A percentile compares a stretch with the other conserved stretches of the same genome.
Evolutionary conservation across 2,329 filamentous ascomycete genomes (phyloP).

Genomic region (Catunica adiposa): DNA sequence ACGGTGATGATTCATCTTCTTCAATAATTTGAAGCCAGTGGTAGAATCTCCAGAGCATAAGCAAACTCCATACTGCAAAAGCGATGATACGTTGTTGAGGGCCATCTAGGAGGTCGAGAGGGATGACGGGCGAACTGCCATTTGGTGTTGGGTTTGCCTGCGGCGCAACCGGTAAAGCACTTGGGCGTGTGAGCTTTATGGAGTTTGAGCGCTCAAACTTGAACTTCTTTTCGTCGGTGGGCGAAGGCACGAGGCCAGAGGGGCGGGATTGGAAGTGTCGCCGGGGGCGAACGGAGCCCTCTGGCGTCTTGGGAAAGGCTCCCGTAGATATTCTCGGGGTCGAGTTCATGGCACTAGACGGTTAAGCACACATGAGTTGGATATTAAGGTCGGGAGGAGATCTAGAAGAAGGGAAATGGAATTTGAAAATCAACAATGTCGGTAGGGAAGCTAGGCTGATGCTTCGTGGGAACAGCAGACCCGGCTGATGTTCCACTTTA

Average conservation of each 20-base stretch:
- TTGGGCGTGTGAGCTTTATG: conserved; percentile 11
- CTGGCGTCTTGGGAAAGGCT: conserved; percentile 13
- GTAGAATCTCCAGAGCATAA: conserved; percentile 73
- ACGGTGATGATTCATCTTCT: conserved; percentile 73
- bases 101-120: conserved; percentile 66
- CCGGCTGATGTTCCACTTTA: conserved; percentile 2
- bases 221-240: conserved; percentile 7
- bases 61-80: conserved; percentile 55
- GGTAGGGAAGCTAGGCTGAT: conserved; percentile 1
- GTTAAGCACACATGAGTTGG: conserved; percentile 6
- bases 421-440: background rate
- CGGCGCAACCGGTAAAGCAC: conserved; percentile 31
- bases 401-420: background rate
- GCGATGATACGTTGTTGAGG: conserved; percentile 84
- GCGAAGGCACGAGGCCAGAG: conserved; percentile 5
- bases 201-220: background rate
- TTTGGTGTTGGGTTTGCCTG: conserved; percentile 19
- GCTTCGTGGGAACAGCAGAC: conserved; percentile 4
- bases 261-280: conserved; percentile 11
- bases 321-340: conserved; percentile 13
- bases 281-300: conserved; percentile 12
- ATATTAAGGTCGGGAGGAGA: background rate
- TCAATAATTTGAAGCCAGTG: conserved; percentile 68
- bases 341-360: conserved; percentile 9
- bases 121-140: conserved; percentile 50